Base-by-base conservation (phyloP, 257 asterid genomes). In the Linderniella brevidens region DNA sequence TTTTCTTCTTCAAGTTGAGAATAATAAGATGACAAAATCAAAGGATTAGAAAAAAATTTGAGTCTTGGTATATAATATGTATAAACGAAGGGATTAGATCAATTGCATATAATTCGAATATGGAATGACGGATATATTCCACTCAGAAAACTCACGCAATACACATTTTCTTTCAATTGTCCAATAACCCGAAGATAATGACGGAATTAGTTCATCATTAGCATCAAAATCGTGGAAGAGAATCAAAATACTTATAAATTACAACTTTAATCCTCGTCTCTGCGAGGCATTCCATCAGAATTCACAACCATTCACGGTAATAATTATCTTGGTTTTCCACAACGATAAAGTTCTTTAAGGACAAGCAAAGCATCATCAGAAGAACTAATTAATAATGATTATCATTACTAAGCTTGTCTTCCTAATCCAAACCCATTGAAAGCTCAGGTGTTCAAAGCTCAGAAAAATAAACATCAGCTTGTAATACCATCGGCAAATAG, bases 51-150 rank as follows among this genome's bases (percentile, higher is more conserved):
- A 39, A 37, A 10, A 59, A 58, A n/a, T n/a, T 50, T 42, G 55
- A 12, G 46, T 48, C 49, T 45, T 56, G 19, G 54, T 48, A 42
- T 51, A 51, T 59, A 49, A 25, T 58, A 40, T 65, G 38, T 35
- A 51, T 48, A 68, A 59, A 56, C 63, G 52, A 63, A 59, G 65
- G 54, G 51, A 59, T 55, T 62, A 64, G 57, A 50, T 52, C 59
- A 43, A 58, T 54, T 57, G 50, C 16, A 60, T 49, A 17, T 59
- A 59, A 61, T 48, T 62, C 50, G 65, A 49, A 74, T 65, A 73
- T 61, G 55, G 67, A 60, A 57, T 65, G 47, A 63, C 66, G 74
- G 51, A 73, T 61, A 53, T 54, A 69, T 69, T 66, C 80, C 61
- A 54, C 53, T 56, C 59, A 8, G 13, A 52, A 45, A 19, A 11